A percentile compares a stretch with the other conserved stretches of the same genome.
These are phyloP conservation scores for Penicillium lividum DNA, from an alignment of 495 filamentous ascomycete species.

Conservation along the genomic window DNA sequence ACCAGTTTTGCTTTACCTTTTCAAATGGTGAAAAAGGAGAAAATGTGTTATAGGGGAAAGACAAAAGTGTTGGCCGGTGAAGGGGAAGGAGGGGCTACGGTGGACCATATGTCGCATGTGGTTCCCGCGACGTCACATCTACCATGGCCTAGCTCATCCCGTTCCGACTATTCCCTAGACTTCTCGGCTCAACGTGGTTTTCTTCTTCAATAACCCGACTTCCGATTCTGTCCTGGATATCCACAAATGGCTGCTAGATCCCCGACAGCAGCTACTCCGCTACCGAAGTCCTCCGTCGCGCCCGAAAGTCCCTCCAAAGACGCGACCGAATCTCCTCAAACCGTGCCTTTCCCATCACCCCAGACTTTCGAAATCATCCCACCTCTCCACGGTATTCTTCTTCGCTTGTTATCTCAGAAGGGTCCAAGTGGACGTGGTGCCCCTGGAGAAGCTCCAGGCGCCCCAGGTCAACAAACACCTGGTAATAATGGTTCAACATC, in stretches of 20 bases:
- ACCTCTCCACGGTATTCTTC: constrained; percentile 73
- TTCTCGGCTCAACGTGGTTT: constrained; percentile 17
- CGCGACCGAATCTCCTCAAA: constrained; percentile 51
- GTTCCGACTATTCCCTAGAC: constrained; percentile 45
- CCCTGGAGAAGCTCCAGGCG: constrained; percentile 26
- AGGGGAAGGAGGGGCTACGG: constrained; percentile 33
- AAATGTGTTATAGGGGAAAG: constrained; percentile 22
- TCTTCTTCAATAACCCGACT: constrained; percentile 9
- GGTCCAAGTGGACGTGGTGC: constrained; percentile 18
- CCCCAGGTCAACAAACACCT: constrained; percentile 32
- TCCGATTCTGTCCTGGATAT: constrained; percentile 15
- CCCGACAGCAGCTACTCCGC: constrained; percentile 39
- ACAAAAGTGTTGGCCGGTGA: constrained; percentile 33
- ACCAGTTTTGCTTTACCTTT: constrained; percentile 19
- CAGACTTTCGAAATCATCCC: constrained; percentile 82
- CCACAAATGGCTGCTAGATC: constrained; percentile 41
- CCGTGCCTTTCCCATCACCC: constrained; percentile 51
- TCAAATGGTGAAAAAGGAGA: constrained; percentile 27
- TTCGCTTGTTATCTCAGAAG: constrained; percentile 60
- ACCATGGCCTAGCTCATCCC: constrained; percentile 1
- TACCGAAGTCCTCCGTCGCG: constrained; percentile 42
- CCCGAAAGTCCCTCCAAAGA: constrained; percentile 42
- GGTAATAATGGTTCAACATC: constrained; percentile 25
- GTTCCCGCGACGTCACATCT: constrained; percentile 35
- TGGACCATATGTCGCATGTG: constrained; percentile 30